Base-by-base conservation (phyloP, 768 basidiomycete genomes). In the Coprinopsis marcescibilis region DNA sequence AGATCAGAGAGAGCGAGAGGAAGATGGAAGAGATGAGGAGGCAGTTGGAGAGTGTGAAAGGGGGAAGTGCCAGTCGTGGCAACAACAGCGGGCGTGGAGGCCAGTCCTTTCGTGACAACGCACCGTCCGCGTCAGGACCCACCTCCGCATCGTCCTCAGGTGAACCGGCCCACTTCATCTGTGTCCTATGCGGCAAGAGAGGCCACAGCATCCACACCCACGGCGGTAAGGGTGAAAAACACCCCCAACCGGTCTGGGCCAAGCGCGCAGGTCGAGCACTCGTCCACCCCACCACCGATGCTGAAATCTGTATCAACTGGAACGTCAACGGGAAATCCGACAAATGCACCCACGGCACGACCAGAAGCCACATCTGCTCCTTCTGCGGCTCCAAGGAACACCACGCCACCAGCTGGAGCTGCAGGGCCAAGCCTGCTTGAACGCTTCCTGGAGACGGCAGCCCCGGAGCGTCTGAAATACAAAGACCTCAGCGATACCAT, bases 381-480 rank as follows among this genome's bases (percentile, higher is more conserved):
- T 58, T 58, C 48, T 63, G 62, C 36, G 58, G 59, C 19, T 49
- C 45, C 11, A 25, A 46, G 17, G 43, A 45, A 19, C 60, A 64
- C 46, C 26, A 46, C 19, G 61, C 63, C 39, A 47, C 65, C 44
- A 53, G 61, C n/a, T 59, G 53, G 52, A 48, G 38, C 20, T 63
- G 64, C 55, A 51, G 52, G 17, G 15, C 21, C 24, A 63, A 39
- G 54, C 65, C 5, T 53, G 56, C 36, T 46, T 45, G 0, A 36
- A 46, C 2, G 50, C 55, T 15, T 46, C 46, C 23, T 51, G 51
- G 7, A 8, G 7, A 7, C 19, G 7, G 35, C 35, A 19, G 19
- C 35, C 7, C 35, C 35, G 7, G 35, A 37, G 7, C 10, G 6
- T 17, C 35, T 37, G 11, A 37, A 10, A 8, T 37, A 37, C 35